A percentile compares a stretch with the other conserved stretches of the same genome.
phyloP scores from a whole-genome alignment of 768 basidiomycete species.

The Coprinopsis strossmayeri region DNA sequence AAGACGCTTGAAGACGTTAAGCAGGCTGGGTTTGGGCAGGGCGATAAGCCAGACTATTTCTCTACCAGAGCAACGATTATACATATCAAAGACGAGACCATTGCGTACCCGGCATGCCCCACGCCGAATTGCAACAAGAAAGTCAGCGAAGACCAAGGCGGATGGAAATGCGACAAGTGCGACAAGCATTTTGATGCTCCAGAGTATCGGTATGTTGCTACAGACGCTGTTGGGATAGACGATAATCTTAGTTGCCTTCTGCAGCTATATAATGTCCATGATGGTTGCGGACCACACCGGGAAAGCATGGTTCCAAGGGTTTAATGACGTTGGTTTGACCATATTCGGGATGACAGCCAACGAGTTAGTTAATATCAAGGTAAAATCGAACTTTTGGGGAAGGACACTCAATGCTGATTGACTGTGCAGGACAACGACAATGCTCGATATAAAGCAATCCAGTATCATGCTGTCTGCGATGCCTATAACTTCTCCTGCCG shows the following conservation, averaged over 20 bases:
- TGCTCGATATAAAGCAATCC: neutral
- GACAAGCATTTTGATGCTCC: slow-evolving; percentile 63
- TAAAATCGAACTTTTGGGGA: slow-evolving; percentile 17
- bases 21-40: slow-evolving; percentile 64
- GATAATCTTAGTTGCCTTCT: neutral
- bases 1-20: slow-evolving; percentile 74
- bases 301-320: slow-evolving; percentile 90
- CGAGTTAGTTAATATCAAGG: slow-evolving; percentile 70
- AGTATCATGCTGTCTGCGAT: slow-evolving; percentile 18
- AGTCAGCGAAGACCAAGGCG: slow-evolving; percentile 56
- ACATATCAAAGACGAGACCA: slow-evolving; percentile 77
- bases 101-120: slow-evolving; percentile 88
- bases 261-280: slow-evolving; percentile 75
- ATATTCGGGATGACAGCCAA: slow-evolving; percentile 78
- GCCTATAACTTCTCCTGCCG: slow-evolving; percentile 80
- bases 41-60: slow-evolving; percentile 78
- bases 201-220: slow-evolving; percentile 63
- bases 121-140: slow-evolving; percentile 84
- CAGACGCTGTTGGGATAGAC: neutral
- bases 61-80: slow-evolving; percentile 76
- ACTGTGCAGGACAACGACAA: slow-evolving; percentile 12
- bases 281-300: slow-evolving; percentile 87
- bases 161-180: slow-evolving; percentile 96
- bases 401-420: neutral
- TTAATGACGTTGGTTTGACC: slow-evolving; percentile 82